These are phyloP conservation scores for Blastobotrys robertii DNA, from an alignment of 805 yeast genomes.

Conservation along the genomic window DNA sequence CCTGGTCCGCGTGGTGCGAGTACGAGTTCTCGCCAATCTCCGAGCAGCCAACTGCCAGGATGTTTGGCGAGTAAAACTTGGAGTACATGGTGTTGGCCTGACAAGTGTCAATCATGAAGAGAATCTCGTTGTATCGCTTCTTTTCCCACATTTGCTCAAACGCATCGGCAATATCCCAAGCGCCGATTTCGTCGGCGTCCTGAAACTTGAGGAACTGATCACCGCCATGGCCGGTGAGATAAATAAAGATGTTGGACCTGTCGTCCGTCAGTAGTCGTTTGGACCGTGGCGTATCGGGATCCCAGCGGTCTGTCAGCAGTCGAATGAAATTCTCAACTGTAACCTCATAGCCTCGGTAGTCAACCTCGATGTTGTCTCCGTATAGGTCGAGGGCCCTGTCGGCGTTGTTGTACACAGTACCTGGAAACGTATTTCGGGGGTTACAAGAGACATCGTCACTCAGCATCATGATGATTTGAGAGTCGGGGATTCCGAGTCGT, in stretches of 20 bases:
- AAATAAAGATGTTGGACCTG: slow-evolving; percentile 84
- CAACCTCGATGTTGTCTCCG: slow-evolving; percentile 93
- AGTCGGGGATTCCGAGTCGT: slow-evolving; percentile 93
- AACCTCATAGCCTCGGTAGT: slow-evolving; percentile 94
- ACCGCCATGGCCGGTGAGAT: slow-evolving; percentile 98
- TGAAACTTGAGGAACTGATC: slow-evolving; percentile 94
- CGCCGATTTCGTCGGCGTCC: slow-evolving; percentile 95
- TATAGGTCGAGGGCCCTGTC: slow-evolving; percentile 87
- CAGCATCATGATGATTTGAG: slow-evolving; percentile 90
- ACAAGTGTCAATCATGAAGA: slow-evolving; percentile 97
- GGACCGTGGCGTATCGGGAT: slow-evolving; percentile 84
- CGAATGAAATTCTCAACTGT: slow-evolving; percentile 96
- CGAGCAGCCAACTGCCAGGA: slow-evolving; percentile 87
- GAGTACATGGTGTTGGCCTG: slow-evolving; percentile 98
- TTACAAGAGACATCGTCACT: slow-evolving; percentile 97
- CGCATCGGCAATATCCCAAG: slow-evolving; percentile 94
- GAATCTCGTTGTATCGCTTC: slow-evolving; percentile 86
- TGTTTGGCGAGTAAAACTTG: slow-evolving; percentile 82
- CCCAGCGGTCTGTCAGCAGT: slow-evolving; percentile 90
- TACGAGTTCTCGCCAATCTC: slow-evolving; percentile 81
- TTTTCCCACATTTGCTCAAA: slow-evolving; percentile 95
- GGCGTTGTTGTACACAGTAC: slow-evolving; percentile 87
- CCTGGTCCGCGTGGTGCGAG: slow-evolving; percentile 92
- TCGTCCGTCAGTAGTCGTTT: slow-evolving; percentile 89
- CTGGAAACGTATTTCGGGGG: slow-evolving; percentile 92